Evolutionary conservation across 345 rosid genomes (phyloP).

Genomic region (Heritiera littoralis): DNA sequence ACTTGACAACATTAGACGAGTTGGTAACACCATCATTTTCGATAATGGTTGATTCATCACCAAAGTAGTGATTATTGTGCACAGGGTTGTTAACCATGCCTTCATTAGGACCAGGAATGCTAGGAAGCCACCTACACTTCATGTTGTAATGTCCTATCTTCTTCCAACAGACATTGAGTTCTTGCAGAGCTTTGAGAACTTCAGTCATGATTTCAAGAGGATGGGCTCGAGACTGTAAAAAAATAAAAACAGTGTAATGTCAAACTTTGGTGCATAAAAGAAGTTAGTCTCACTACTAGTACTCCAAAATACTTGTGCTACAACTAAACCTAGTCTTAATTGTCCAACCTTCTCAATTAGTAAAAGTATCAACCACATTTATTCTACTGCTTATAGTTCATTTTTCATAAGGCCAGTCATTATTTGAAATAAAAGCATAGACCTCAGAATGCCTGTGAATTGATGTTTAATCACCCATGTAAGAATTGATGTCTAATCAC

Average conservation of each 20-base stretch:
- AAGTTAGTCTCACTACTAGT: conserved; percentile 5
- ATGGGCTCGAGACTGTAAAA: conserved; percentile 73
- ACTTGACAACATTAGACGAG: conserved; percentile 71
- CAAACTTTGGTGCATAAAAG: not conserved
- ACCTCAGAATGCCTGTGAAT: not conserved
- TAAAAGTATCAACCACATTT: conserved; percentile 22
- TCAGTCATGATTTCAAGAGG: conserved; percentile 93
- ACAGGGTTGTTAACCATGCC: conserved; percentile 63
- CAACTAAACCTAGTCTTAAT: conserved; percentile 16
- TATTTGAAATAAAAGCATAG: not conserved
- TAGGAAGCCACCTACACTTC: conserved; percentile 91
- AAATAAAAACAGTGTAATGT: conserved; percentile 2
- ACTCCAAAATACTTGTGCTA: not conserved
- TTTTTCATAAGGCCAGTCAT: not conserved
- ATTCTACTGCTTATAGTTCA: conserved; percentile 19
- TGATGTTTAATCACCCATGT: not conserved
- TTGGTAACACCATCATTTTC: conserved; percentile 50
- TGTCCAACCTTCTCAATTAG: not conserved
- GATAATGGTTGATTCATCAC: conserved; percentile 63
- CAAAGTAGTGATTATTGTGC: conserved; percentile 59
- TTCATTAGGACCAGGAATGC: conserved; percentile 52
- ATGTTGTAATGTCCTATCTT: conserved; percentile 94
- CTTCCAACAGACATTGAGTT: conserved; percentile 89
- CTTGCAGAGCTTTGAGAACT: conserved; percentile 81
- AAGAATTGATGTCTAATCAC: not conserved